A percentile compares a stretch with the other conserved stretches of the same genome.
These are phyloP conservation scores for Geotrichum siamense DNA, from an alignment of 1,139 yeast species.

Conservation along the genomic window DNA sequence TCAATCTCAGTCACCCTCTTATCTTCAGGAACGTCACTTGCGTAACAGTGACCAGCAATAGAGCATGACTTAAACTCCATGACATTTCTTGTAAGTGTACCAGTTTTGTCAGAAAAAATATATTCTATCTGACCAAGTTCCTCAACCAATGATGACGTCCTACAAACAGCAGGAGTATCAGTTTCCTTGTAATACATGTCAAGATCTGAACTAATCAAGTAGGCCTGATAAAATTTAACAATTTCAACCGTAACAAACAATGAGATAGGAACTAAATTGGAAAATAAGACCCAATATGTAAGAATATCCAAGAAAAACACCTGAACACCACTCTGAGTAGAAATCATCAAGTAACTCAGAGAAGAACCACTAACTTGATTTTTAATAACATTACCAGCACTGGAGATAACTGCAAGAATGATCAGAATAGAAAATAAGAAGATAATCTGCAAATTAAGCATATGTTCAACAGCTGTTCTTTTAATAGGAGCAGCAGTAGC, in stretches of 20 bases:
- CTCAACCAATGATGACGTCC: slow-evolving; percentile 92
- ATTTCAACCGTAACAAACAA: slow-evolving; percentile 92
- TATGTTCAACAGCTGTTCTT: slow-evolving; percentile 92
- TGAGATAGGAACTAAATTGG: slow-evolving; percentile 85
- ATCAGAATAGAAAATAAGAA: slow-evolving; percentile 79
- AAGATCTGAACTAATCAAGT: slow-evolving; percentile 84
- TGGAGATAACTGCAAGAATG: slow-evolving; percentile 66
- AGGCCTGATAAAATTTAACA: slow-evolving; percentile 92
- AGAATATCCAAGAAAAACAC: slow-evolving; percentile 79
- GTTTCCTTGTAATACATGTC: slow-evolving; percentile 84
- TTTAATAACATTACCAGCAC: slow-evolving; percentile 81
- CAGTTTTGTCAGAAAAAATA: slow-evolving; percentile 93
- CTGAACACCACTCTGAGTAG: slow-evolving; percentile 59
- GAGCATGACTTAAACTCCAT: slow-evolving; percentile 96
- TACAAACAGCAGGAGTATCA: slow-evolving; percentile 90
- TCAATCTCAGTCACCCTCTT: slow-evolving; percentile 62
- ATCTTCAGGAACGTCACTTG: slow-evolving; percentile 87
- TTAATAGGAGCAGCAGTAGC: slow-evolving; percentile 98
- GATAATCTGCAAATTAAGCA: slow-evolving; percentile 84
- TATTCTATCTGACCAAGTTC: slow-evolving; percentile 95
- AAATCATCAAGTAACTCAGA: slow-evolving; percentile 59
- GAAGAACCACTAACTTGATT: slow-evolving; percentile 47
- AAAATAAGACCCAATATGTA: slow-evolving; percentile 92
- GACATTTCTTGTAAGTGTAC: slow-evolving; percentile 87
- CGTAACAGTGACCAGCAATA: slow-evolving; percentile 87